These are phyloP conservation scores for Dictyostelium brefeldianum DNA, from an alignment of 78 protist species.

Conservation along the genomic window DNA sequence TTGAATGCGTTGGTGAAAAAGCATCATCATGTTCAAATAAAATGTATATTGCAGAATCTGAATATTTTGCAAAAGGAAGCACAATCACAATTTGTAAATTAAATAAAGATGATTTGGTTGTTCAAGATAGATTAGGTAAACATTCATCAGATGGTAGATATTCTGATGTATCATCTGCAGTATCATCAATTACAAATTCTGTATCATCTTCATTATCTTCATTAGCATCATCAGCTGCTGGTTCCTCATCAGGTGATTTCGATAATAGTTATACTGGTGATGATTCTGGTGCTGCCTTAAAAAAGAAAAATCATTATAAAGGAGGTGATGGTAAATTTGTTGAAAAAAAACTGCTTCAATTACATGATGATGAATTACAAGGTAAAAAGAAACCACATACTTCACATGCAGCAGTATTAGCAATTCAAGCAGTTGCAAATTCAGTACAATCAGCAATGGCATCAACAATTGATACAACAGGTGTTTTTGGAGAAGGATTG, in stretches of 20 bases:
- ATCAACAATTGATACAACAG: background rate
- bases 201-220: no score
- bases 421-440: background rate
- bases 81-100: background rate
- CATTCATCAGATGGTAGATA: background rate
- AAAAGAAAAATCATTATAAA: no score
- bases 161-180: background rate
- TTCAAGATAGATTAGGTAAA: background rate
- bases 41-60: background rate
- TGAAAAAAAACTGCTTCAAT: no score
- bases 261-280: no score
- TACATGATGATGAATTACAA: no score
- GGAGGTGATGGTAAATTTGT: no score
- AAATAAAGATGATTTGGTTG: background rate
- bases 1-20: background rate
- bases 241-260: no score
- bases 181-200: no score
- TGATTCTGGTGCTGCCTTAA: no score
- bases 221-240: no score
- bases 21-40: background rate
- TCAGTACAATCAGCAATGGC: conserved; percentile 8
- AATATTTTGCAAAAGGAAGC: background rate
- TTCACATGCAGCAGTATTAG: no score
- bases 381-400: no score
- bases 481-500: background rate